A percentile compares a stretch with the other conserved stretches of the same genome.
Evolutionary conservation across 176 grass and related monocot species (phyloP).

Genomic region (Aegilops sharonensis): DNA sequence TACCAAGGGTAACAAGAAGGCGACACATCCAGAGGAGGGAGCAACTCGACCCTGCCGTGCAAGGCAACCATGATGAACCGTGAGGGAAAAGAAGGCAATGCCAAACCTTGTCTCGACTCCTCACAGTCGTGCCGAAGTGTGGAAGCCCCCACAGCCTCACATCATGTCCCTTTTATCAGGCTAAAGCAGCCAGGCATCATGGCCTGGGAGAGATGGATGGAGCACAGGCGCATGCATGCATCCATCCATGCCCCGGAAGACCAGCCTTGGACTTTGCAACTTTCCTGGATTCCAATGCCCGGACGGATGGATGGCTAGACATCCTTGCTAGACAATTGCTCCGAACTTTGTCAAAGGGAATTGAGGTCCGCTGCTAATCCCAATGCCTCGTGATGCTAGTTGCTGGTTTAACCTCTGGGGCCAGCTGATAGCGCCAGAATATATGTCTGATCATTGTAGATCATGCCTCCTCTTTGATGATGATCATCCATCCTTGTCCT

Average conservation of each 20-base stretch:
- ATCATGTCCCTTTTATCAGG: slow-evolving; percentile 25
- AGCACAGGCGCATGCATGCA: slow-evolving; percentile 2
- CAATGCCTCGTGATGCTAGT: slow-evolving; percentile 38
- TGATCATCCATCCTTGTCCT: slow-evolving; percentile 40
- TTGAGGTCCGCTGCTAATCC: slow-evolving; percentile 48
- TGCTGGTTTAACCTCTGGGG: slow-evolving; percentile 33
- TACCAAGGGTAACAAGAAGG: not conserved
- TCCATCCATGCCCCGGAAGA: not conserved
- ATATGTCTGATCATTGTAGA: slow-evolving; percentile 57
- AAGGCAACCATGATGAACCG: slow-evolving; percentile 32
- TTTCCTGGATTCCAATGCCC: slow-evolving; percentile 63
- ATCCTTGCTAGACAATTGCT: slow-evolving; percentile 30
- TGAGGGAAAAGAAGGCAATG: slow-evolving; percentile 13
- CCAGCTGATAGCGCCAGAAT: slow-evolving; percentile 14
- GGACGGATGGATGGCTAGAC: slow-evolving; percentile 37
- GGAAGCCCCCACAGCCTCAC: slow-evolving; percentile 23
- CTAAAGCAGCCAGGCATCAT: slow-evolving; percentile 55
- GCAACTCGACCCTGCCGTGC: slow-evolving; percentile 7
- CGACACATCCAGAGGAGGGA: not conserved
- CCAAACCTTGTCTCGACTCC: slow-evolving; percentile 32
- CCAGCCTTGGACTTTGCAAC: slow-evolving; percentile 26
- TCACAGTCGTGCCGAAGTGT: not conserved
- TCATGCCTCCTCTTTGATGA: slow-evolving; percentile 42
- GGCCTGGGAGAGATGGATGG: slow-evolving; percentile 11
- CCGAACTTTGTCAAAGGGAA: slow-evolving; percentile 51